phyloP scores from a whole-genome alignment of 2,329 filamentous ascomycete species.

The Diaporthe citri region DNA sequence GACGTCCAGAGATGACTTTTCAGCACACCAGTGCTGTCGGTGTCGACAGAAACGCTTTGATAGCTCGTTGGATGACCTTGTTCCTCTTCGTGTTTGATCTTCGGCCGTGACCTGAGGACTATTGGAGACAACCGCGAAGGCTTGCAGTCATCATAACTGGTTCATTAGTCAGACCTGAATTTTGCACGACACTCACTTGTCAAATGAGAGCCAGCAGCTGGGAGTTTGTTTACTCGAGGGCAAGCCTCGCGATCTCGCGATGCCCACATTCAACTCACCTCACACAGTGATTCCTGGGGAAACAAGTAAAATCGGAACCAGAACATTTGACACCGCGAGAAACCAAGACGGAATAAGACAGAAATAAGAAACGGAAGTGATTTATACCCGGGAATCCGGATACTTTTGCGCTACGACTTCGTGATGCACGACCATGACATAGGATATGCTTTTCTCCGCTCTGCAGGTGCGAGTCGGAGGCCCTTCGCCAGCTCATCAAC shows the following conservation, averaged over 20 bases:
- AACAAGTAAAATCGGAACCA: accelerated
- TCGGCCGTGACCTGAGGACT: neutral
- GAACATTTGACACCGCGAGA: neutral
- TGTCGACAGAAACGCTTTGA: too few relatives aligned
- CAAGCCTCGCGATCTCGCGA: too few relatives aligned
- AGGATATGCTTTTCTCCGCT: conserved; percentile 1
- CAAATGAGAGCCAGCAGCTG: neutral
- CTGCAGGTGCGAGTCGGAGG: neutral
- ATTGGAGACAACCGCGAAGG: too few relatives aligned
- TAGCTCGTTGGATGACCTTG: too few relatives aligned
- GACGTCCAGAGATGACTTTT: too few relatives aligned
- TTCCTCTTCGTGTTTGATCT: too few relatives aligned
- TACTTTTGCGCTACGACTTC: neutral
- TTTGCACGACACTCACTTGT: neutral
- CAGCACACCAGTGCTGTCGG: too few relatives aligned
- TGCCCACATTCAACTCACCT: too few relatives aligned
- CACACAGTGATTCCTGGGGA: neutral
- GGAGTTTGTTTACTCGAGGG: neutral
- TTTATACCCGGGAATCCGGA: conserved; percentile 12
- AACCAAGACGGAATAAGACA: neutral
- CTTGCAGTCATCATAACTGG: accelerated
- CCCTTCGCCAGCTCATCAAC: neutral
- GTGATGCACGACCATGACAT: conserved; percentile 15
- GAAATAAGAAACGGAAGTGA: neutral
- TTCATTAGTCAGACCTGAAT: neutral